A percentile compares a stretch with the other conserved stretches of the same genome.
phyloP scores from a whole-genome alignment of 2,329 filamentous ascomycete genomes.

The Didymella lethalis region DNA sequence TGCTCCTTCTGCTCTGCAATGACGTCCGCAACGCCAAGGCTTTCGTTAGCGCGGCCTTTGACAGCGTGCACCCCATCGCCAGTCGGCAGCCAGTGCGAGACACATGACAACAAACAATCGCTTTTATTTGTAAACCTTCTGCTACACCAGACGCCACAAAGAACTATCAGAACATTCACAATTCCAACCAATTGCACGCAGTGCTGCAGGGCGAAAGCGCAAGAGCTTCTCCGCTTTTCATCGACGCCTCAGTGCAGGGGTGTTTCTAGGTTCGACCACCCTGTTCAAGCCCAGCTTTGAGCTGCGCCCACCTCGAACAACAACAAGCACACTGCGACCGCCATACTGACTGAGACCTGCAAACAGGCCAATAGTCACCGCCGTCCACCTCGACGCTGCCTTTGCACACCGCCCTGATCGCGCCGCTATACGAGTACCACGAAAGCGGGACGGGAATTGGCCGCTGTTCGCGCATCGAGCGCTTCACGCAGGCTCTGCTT shows the following conservation, averaged over 20 bases:
- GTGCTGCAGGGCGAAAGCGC: constrained; percentile 13
- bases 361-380: background rate
- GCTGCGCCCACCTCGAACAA: constrained; percentile 24
- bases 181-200: constrained; percentile 18
- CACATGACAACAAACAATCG: constrained; percentile 36
- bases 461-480: constrained; percentile 28
- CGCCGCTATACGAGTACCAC: constrained; percentile 22
- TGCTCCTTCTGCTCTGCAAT: constrained; percentile 2
- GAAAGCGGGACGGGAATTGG: constrained; percentile 22
- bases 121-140: constrained; percentile 23
- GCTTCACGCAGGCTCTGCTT: constrained; percentile 27
- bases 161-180: constrained; percentile 6
- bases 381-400: background rate
- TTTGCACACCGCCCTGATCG: constrained; percentile 23
- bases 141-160: constrained; percentile 16
- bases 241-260: constrained; percentile 38
- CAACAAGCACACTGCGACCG: constrained; percentile 8
- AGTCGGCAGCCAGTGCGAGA: constrained; percentile 20
- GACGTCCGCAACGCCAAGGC: constrained; percentile 2
- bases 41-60: constrained; percentile 12
- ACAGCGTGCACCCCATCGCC: constrained; percentile 13
- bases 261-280: constrained; percentile 34
- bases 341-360: constrained; percentile 1
- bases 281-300: constrained; percentile 35
- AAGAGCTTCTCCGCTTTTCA: constrained; percentile 38